Evolutionary conservation across 257 asterid genomes (phyloP), one percentile per base, ranked within the genome.

Genomic region (Solanum piurae): DNA sequence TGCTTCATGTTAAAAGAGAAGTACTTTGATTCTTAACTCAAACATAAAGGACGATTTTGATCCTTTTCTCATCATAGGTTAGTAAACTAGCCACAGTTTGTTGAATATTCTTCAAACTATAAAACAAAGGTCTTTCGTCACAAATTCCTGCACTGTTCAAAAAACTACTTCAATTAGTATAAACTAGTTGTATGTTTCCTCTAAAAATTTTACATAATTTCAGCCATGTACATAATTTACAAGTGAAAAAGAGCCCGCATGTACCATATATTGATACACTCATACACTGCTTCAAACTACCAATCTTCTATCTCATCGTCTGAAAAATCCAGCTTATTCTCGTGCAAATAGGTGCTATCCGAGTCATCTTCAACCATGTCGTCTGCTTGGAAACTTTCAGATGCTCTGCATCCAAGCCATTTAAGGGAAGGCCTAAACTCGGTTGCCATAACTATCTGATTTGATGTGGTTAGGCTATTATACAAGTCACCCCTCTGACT

Each of bases 291-390:
- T 77, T 40, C 62, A 1, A 37, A 58, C 89, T 91, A 95, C 95
- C 98, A 96, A 85, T 96, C 99, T 87, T 96, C 98, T 83, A 96
- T 95, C 64, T 96, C 98, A 80, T 96, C 99, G 42, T 94, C 91
- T 6, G 92, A 92, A 18, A 38, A 42, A 79, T 88, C 94, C 5
- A 79, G 86, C 34, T 87, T 89, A 62, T 90, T 69, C 46, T 83
- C 92, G 83, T 72, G 91, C 90, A 87, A 86, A 83, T 80, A 87
- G 46, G 36, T 18, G 74, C 52, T 64, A 76, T 86, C 83, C 3
- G 83, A 38, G 87, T 88, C 86, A 83, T 88, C 87, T 34, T 88
- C 90, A 74, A 71, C 34, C 89, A 74, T 83, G 62, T 49, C 49
- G 10, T 34, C 84, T 29, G 55, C 84, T 58, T 86, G 93, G 82